Conservation (phyloP, 1,139 yeast genomes). For the Lodderomyces metapsilosis region DNA sequence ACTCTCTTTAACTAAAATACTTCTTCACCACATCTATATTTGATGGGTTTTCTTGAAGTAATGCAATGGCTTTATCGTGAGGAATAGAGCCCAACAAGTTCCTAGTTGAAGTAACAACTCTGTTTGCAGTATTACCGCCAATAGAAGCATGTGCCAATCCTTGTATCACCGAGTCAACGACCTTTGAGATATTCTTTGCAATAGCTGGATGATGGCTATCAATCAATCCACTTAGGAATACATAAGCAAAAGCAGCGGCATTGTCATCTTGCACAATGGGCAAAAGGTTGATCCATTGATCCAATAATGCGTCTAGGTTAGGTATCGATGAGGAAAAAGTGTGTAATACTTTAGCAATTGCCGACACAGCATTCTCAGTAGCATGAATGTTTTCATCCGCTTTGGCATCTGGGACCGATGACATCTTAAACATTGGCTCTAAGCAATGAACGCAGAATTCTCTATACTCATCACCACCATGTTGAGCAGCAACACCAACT, state of each 20-base stretch:
- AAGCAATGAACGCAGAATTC: constrained; percentile 67
- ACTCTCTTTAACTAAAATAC: constrained; percentile 19
- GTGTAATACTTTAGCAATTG: constrained; percentile 79
- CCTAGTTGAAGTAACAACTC: constrained; percentile 61
- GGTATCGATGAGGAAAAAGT: constrained; percentile 57
- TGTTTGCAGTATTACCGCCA: constrained; percentile 67
- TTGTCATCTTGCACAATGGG: constrained; percentile 85
- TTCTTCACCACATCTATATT: constrained; percentile 63
- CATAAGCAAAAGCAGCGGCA: constrained; percentile 86
- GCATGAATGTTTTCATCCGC: constrained; percentile 82
- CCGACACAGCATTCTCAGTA: constrained; percentile 80
- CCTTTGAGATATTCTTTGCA: constrained; percentile 54
- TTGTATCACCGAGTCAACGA: constrained; percentile 72
- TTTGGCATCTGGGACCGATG: constrained; percentile 79
- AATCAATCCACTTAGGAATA: constrained; percentile 72
- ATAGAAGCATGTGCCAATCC: constrained; percentile 71
- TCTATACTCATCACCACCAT: constrained; percentile 64
- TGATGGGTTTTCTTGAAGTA: constrained; percentile 62
- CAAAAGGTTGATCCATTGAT: constrained; percentile 76
- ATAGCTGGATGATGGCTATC: constrained; percentile 68
- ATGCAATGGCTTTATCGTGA: constrained; percentile 62
- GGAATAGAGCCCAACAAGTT: constrained; percentile 46
- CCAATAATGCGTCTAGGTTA: constrained; percentile 59
- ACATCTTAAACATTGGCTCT: constrained; percentile 72
- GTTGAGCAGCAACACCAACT: constrained; percentile 83